Evolutionary conservation across 441 rosid genomes (phyloP), one percentile per base, ranked within the genome.

Genomic region (Pelargonium myrrhifolium): DNA sequence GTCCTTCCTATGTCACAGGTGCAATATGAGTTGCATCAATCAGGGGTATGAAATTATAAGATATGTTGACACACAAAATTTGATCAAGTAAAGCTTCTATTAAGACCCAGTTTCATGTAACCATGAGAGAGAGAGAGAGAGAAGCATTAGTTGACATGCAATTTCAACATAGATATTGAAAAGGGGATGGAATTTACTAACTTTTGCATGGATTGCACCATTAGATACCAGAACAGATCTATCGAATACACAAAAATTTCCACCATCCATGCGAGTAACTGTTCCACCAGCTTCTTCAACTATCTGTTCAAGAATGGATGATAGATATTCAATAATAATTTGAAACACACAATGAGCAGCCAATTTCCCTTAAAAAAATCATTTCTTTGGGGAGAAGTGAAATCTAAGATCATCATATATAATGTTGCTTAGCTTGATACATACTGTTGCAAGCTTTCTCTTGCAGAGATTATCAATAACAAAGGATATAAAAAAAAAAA

Each of bases 281-380:
- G 85, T 75, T 68, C 97, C 98, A 66, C 96, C 91, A 76, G 96
- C 98, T 81, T 90, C 96, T 81, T 93, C 98, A 56, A 89, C 93
- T 62, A 93, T 87, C 96, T 87, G 77, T 70, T 78, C 20, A 42
- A 59, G 65, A 62, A 69, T 18, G 70, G 61, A 65, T 60, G 60
- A 67, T 61, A 26, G 2, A 68, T 15, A 43, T 3, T 14, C 28
- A 24, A 56, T 60, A 9, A 72, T 61, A 3, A 26, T 43, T 26
- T n/a, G 51, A 71, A 76, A 60, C 26, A 71, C 28, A 21, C 45
- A 49, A 47, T 4, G 18, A 49, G 61, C 9, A 59, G 9, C 66
- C 45, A 37, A 10, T 51, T 69, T 67, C 15, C 49, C 20, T 51
- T 15, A 39, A 7, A 26, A 76, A 67, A 43, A 18, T 8, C 12